These are phyloP conservation scores for Cercospora beticola DNA, from an alignment of 2,329 filamentous ascomycete genomes.

Conservation along the genomic window DNA sequence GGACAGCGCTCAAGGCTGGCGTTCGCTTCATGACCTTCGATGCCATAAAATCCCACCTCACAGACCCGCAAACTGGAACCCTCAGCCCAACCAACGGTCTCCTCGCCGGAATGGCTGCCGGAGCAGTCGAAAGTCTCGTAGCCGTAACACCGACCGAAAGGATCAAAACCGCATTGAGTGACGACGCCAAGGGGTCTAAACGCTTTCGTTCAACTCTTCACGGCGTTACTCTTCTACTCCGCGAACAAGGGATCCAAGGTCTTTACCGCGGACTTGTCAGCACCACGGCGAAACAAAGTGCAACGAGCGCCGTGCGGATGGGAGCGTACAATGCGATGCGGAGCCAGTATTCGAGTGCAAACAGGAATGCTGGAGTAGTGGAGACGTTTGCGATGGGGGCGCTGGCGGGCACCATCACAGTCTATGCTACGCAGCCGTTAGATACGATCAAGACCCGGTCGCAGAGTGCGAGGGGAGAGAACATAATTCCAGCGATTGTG, in stretches of 20 bases:
- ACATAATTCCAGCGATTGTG: conserved; percentile 31
- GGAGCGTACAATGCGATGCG: conserved; percentile 52
- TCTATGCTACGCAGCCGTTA: conserved; percentile 47
- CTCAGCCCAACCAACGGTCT: conserved; percentile 33
- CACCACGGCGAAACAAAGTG: conserved; percentile 52
- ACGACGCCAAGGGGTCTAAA: conserved; percentile 32
- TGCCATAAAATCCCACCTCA: conserved; percentile 33
- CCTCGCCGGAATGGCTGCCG: conserved; percentile 35
- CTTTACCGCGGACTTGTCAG: conserved; percentile 49
- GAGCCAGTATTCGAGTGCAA: conserved; percentile 31
- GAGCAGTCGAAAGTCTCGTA: conserved; percentile 33
- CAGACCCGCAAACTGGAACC: conserved; percentile 29
- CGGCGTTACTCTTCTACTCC: conserved; percentile 25
- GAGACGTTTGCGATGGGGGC: conserved; percentile 36
- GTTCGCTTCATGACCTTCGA: conserved; percentile 38
- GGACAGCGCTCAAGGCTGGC: conserved; percentile 37
- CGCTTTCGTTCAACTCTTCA: conserved; percentile 26
- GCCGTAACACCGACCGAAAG: conserved; percentile 38
- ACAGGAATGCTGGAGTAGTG: conserved; percentile 22
- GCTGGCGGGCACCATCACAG: conserved; percentile 38
- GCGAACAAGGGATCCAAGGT: conserved; percentile 44
- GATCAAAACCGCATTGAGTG: conserved; percentile 39
- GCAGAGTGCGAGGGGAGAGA: conserved; percentile 37
- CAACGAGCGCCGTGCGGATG: conserved; percentile 51
- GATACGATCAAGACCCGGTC: conserved; percentile 46